These are phyloP conservation scores for Dactylella cylindrospora DNA, from an alignment of 2,329 filamentous ascomycete species.

Conservation along the genomic window DNA sequence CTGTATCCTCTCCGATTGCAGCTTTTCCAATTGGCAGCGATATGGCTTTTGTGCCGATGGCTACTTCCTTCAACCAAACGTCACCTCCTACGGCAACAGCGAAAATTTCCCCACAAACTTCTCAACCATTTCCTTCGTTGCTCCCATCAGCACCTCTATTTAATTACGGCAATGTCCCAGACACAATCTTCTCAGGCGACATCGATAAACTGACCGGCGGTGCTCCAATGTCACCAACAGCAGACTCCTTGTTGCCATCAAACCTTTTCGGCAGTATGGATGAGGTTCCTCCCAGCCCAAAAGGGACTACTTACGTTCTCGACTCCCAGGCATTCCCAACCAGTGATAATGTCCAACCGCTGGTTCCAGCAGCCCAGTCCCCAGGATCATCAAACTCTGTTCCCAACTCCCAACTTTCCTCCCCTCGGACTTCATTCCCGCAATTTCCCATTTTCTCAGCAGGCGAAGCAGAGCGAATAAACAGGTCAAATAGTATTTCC, in stretches of 20 bases:
- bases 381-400: conserved; percentile 59
- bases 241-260: conserved; percentile 71
- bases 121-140: conserved; percentile 51
- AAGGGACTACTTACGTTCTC: conserved; percentile 38
- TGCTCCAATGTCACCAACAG: conserved; percentile 75
- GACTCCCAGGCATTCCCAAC: conserved; percentile 41
- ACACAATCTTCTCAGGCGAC: conserved; percentile 29
- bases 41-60: conserved; percentile 50
- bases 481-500: conserved; percentile 39
- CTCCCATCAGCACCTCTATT: conserved; percentile 57
- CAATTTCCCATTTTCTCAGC: conserved; percentile 47
- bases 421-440: conserved; percentile 48
- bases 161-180: conserved; percentile 59
- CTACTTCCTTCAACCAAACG: conserved; percentile 54
- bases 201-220: conserved; percentile 58
- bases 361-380: conserved; percentile 57
- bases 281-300: conserved; percentile 60
- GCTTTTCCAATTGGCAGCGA: conserved; percentile 53
- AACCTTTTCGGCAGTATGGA: conserved; percentile 63
- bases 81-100: conserved; percentile 37
- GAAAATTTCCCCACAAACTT: conserved; percentile 51
- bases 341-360: conserved; percentile 49
- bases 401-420: conserved; percentile 48
- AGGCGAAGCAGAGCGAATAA: conserved; percentile 26
- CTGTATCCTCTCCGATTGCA: conserved; percentile 51